Evolutionary conservation across 2,329 filamentous ascomycete species (phyloP).

Genomic region (Aspergillus amoenus): DNA sequence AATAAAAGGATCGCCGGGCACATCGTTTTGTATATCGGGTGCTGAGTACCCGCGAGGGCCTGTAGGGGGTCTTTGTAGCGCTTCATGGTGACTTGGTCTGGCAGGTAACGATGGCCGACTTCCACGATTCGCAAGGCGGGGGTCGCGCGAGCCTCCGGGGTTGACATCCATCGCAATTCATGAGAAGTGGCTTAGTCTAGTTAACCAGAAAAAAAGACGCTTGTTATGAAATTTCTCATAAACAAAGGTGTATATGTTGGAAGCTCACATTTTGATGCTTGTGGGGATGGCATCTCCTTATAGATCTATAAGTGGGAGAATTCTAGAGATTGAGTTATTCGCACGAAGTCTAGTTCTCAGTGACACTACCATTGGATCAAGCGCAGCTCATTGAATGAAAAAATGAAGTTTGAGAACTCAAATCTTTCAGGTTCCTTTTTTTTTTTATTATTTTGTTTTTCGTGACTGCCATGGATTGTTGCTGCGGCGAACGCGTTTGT

Average conservation of each 20-base stretch:
- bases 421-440: background rate
- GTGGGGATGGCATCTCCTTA: background rate
- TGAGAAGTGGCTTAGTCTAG: background rate
- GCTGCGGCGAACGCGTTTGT: background rate
- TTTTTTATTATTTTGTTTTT: background rate
- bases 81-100: background rate
- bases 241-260: background rate
- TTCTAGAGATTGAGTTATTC: background rate
- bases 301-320: background rate
- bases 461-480: background rate
- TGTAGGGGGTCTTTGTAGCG: background rate
- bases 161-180: constrained; percentile 17
- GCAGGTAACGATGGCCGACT: background rate
- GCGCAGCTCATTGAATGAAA: background rate
- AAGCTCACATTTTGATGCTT: background rate
- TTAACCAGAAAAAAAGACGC: background rate
- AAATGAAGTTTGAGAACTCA: background rate
- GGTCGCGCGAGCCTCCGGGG: constrained; percentile 19
- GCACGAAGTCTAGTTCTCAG: background rate
- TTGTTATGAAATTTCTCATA: background rate
- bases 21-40: background rate
- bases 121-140: constrained; percentile 19
- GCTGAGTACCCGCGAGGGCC: background rate
- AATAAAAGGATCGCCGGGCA: constrained; percentile 42
- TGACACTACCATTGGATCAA: background rate